phyloP scores from a whole-genome alignment of 495 filamentous ascomycete species.

The Pseudomonodictys pantanalensis region DNA sequence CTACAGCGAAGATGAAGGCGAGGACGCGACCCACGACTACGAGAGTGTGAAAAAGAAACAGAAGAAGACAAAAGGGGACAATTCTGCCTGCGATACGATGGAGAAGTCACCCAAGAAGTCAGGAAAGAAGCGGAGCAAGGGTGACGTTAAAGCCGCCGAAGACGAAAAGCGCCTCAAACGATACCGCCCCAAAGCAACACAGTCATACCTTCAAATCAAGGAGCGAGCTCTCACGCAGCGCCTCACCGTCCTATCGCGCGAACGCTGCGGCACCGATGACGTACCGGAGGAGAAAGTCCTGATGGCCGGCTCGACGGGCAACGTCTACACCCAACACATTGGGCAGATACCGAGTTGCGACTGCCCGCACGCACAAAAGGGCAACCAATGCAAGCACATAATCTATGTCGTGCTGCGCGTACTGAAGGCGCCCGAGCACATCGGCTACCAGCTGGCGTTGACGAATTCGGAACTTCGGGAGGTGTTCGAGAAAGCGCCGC shows the following conservation, averaged over 20 bases:
- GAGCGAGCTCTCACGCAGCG: constrained; percentile 34
- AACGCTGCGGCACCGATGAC: constrained; percentile 43
- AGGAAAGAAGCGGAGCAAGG: constrained; percentile 7
- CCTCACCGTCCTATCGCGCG: constrained; percentile 58
- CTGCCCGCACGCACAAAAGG: constrained; percentile 61
- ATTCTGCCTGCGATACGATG: neutral
- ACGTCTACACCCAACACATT: constrained; percentile 65
- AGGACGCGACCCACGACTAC: neutral
- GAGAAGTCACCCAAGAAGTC: constrained; percentile 6
- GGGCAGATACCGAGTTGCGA: constrained; percentile 58
- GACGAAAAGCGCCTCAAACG: constrained; percentile 46
- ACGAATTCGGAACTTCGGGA: constrained; percentile 61
- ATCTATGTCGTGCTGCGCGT: constrained; percentile 64
- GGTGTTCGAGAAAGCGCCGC: constrained; percentile 57
- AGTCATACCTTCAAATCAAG: constrained; percentile 44
- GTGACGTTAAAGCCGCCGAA: constrained; percentile 6
- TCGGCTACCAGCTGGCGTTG: constrained; percentile 74
- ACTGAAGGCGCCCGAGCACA: constrained; percentile 59
- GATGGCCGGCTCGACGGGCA: constrained; percentile 71
- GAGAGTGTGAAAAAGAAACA: neutral
- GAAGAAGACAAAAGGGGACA: neutral
- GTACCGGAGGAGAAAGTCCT: constrained; percentile 57
- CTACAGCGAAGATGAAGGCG: neutral
- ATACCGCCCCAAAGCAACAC: constrained; percentile 39
- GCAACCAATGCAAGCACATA: constrained; percentile 76